Base-by-base conservation (phyloP, 805 yeast species). In the Lachancea lanzarotensis region DNA sequence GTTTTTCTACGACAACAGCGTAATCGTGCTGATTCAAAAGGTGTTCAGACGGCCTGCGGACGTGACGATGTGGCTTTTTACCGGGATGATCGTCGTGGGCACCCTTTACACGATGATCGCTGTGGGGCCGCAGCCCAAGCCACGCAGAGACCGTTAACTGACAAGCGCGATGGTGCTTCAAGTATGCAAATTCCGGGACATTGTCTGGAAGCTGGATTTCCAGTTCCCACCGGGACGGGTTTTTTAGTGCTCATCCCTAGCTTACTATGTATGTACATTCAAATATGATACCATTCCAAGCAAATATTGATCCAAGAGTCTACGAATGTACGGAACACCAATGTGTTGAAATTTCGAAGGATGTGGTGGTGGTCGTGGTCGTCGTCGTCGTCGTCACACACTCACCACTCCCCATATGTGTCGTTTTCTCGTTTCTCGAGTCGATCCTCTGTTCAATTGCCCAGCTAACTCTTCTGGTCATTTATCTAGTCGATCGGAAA, bases 1-100 rank as follows among this genome's bases (percentile, higher is more conserved):
- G 3, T 62, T 62, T 36, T 62, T 56, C 38, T 25, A 39, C 39
- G 41, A 56, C 37, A 60, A 59, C 42, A 52, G 62, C 4, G 52
- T 62, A 10, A 52, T 60, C 39, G 59, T 55, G 38, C 53, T 52
- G 38, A 50, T 49, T 32, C 59, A 57, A 36, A 54, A 53, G 32
- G 29, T 56, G 3, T 37, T 45, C 2, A 55, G 58, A 20, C 52
- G 48, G 33, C 66, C 66, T 25, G 49, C 56, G 20, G 52, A 58
- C 31, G 39, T 58, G 18, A 33, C 59, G 20, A 59, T 62, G 65
- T 60, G 66, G 65, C 43, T 57, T 10, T 62, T 62, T 42, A 59
- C 65, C 2, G 63, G 62, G 12, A 40, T 62, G 2, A 49, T 62
- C 15, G 55, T 58, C 1, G 43, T 54, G 4, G 55, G 63, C 42